Evolutionary conservation across 768 basidiomycete genomes (phyloP).

Genomic region (Termitomyces sp.): DNA sequence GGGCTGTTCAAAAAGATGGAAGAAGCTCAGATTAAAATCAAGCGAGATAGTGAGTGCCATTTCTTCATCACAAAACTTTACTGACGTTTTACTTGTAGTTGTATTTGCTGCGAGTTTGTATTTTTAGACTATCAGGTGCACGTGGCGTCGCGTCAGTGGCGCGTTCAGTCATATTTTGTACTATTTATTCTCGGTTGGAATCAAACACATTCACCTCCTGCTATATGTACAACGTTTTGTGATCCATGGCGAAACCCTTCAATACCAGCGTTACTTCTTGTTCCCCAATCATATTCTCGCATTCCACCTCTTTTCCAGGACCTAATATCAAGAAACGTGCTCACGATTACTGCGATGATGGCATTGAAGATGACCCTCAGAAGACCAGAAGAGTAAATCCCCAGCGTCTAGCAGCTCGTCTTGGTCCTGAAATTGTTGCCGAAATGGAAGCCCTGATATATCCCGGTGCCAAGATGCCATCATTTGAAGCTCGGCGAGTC

Average conservation of each 20-base stretch:
- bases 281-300: slow-evolving; percentile 12
- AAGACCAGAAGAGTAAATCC: slow-evolving; percentile 60
- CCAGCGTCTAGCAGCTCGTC: slow-evolving; percentile 59
- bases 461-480: slow-evolving; percentile 75
- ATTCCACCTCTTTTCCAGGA: slow-evolving; percentile 1
- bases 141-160: background rate
- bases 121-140: slow-evolving; percentile 43
- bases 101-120: slow-evolving; percentile 87
- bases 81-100: slow-evolving; percentile 38
- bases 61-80: slow-evolving; percentile 1
- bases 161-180: slow-evolving; percentile 9
- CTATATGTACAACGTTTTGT: background rate
- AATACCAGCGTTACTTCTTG: slow-evolving; percentile 11
- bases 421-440: slow-evolving; percentile 60
- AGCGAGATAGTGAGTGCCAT: slow-evolving; percentile 81
- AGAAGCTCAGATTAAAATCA: slow-evolving; percentile 88
- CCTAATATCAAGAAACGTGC: slow-evolving; percentile 8
- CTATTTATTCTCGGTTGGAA: slow-evolving; percentile 10
- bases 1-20: slow-evolving; percentile 99
- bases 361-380: slow-evolving; percentile 25
- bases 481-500: slow-evolving; percentile 62
- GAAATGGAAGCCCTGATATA: slow-evolving; percentile 70
- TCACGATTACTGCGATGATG: slow-evolving; percentile 5
- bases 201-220: background rate
- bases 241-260: slow-evolving; percentile 29